Base-by-base conservation (phyloP, 108 stramenopile genomes). In the Cylindrotheca fusiformis region DNA sequence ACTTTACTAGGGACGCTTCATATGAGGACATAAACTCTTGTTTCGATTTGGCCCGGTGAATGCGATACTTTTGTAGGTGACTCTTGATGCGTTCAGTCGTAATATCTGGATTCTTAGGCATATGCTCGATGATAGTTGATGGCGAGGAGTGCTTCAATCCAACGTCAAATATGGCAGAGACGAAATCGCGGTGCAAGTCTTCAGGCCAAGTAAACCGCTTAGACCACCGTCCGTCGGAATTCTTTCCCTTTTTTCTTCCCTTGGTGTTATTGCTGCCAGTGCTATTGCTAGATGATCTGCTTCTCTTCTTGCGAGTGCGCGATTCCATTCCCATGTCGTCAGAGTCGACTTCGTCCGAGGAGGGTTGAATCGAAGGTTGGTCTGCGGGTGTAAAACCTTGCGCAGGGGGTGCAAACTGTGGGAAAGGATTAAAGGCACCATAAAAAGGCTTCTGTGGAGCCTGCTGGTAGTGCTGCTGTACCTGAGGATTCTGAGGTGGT, bases 41-140 rank as follows among this genome's bases (percentile, higher is more conserved):
- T 44, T 89, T 90, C 23, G 82, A 85, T 66, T 94, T 93, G 44
- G 72, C 61, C 3, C 90, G 77, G 65, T 98, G 92, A 30, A 96
- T 32, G 4, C 97, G 81, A 68, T 96, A 98, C 69, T 98, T 98
- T 69, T 98, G 97, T 30, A 98, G 63, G 67, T 98, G 97, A 52
- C 82, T 84, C 67, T 98, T 98, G 80, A 98, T 94, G 28, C 96
- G 81, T 74, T 98, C 97, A 26, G 84, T 90, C 14, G 90, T 96
- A 17, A 98, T 85, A 20, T 91, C 63, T 21, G 76, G 81, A 53
- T 85, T 69, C 19, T 74, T 75, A 6, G 78, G 79, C 97, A 98
- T 98, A 51, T 90, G 76, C 50, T 94, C 89, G 72, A 98, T 67
- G 24, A 98, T 86, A 6, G 92, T 75, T 47, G 94, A 91, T 14